Percentiles rank a stretch among this genome's conserved stretches.
These are phyloP conservation scores for Craterostigma plantagineum DNA, from an alignment of 257 asterid genomes.

Conservation along the genomic window DNA sequence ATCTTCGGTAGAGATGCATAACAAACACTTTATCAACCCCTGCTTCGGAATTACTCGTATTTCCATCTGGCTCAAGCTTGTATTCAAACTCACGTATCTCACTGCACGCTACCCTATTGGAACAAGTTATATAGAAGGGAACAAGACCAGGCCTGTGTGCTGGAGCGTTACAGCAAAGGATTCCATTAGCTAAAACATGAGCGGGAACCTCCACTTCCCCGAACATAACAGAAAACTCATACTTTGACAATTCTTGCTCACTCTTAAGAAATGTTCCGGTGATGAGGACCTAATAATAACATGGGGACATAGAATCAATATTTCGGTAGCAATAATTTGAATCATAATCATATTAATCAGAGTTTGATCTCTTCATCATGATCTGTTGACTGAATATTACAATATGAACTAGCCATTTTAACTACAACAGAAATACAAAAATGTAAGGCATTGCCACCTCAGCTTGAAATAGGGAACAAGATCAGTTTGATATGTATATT, in stretches of 20 bases:
- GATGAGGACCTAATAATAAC: conserved; percentile 64
- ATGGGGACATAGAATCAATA: no score
- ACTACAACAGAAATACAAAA: no score
- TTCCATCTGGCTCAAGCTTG: conserved; percentile 19
- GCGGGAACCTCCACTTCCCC: conserved; percentile 78
- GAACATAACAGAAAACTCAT: conserved; percentile 79
- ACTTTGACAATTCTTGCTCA: conserved; percentile 23
- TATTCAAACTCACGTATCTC: conserved; percentile 73
- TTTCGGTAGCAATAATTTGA: no score
- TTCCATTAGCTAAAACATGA: conserved; percentile 42
- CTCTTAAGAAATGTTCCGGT: conserved; percentile 53
- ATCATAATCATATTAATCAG: no score
- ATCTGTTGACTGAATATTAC: no score
- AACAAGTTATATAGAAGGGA: conserved; percentile 63
- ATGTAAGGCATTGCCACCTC: no score
- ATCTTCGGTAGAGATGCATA: conserved; percentile 39
- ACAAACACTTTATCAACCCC: conserved; percentile 16
- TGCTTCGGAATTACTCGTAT: conserved; percentile 12
- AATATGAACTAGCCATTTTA: no score
- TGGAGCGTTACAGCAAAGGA: conserved; percentile 60
- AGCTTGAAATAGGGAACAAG: no score
- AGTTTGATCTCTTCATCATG: no score
- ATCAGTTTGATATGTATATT: conserved; percentile 5
- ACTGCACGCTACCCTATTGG: conserved; percentile 79
- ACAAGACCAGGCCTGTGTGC: conserved; percentile 45